A percentile compares a stretch with the other conserved stretches of the same genome.
Conservation (phyloP, 1,139 yeast genomes). For the Candida neerlandica region DNA sequence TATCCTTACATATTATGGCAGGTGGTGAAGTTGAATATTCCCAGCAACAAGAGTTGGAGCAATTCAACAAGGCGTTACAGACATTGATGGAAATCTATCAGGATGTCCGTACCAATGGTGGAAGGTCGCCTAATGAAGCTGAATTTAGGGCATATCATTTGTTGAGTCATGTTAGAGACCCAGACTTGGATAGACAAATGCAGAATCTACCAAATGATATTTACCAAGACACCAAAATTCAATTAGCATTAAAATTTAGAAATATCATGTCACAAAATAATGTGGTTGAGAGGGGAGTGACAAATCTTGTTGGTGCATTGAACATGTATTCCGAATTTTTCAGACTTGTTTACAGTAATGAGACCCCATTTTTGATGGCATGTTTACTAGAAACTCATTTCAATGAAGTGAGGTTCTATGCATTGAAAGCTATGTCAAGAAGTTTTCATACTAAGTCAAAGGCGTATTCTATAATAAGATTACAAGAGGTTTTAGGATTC, state of each 20-base stretch:
- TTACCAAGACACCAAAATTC: conserved; percentile 59
- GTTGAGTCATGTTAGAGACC: conserved; percentile 77
- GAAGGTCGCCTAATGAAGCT: conserved; percentile 79
- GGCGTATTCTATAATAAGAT: conserved; percentile 54
- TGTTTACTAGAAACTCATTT: conserved; percentile 81
- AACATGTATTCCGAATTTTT: conserved; percentile 71
- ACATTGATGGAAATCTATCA: conserved; percentile 86
- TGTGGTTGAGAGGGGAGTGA: conserved; percentile 57
- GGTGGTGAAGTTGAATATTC: conserved; percentile 77
- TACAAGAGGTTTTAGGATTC: conserved; percentile 64
- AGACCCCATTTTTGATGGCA: conserved; percentile 69
- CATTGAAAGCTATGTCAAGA: conserved; percentile 67
- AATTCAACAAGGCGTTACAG: conserved; percentile 87
- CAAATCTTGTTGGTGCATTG: conserved; percentile 60
- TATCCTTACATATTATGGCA: conserved; percentile 86
- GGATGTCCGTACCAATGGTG: conserved; percentile 73
- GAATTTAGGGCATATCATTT: conserved; percentile 91
- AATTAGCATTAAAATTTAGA: conserved; percentile 71
- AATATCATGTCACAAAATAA: conserved; percentile 66
- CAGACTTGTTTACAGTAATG: conserved; percentile 45
- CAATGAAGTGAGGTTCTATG: conserved; percentile 76
- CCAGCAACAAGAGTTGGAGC: conserved; percentile 94
- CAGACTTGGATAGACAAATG: conserved; percentile 77
- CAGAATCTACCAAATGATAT: conserved; percentile 68
- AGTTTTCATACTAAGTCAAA: conserved; percentile 73